Evolutionary conservation across 805 yeast genomes (phyloP).

Genomic region (Starmerella asiatica): DNA sequence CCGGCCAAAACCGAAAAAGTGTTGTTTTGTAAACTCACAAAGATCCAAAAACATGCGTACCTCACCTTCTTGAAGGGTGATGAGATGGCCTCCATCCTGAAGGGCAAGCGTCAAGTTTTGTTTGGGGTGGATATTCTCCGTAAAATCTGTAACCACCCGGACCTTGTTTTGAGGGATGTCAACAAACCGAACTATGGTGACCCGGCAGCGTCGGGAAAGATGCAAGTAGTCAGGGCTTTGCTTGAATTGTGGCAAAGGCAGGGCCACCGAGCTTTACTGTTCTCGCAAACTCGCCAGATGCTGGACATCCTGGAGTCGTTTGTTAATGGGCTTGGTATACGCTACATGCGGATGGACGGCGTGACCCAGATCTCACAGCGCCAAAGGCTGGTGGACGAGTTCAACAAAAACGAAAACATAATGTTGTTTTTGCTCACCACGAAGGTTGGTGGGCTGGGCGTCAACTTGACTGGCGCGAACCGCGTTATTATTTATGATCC

Average conservation of each 20-base stretch:
- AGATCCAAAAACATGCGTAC: constrained; percentile 60
- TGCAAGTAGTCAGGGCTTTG: constrained; percentile 73
- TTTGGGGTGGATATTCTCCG: constrained; percentile 83
- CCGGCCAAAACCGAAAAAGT: constrained; percentile 94
- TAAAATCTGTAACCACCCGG: constrained; percentile 95
- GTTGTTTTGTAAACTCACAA: constrained; percentile 73
- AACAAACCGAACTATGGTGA: constrained; percentile 32
- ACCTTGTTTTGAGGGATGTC: constrained; percentile 43
- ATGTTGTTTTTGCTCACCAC: constrained; percentile 75
- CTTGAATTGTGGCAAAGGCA: constrained; percentile 63
- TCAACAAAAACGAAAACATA: constrained; percentile 47
- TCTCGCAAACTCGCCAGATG: constrained; percentile 92
- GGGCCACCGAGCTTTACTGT: constrained; percentile 67
- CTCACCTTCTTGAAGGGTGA: constrained; percentile 60
- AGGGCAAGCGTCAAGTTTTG: constrained; percentile 67
- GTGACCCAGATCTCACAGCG: constrained; percentile 66
- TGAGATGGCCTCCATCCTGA: constrained; percentile 56
- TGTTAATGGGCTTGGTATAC: constrained; percentile 33
- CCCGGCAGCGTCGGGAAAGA: constrained; percentile 58
- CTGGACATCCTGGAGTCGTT: constrained; percentile 69
- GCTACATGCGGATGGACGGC: constrained; percentile 85
- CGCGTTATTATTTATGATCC: constrained; percentile 91
- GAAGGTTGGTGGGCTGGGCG: constrained; percentile 91
- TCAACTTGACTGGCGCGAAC: constrained; percentile 88
- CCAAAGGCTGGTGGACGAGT: constrained; percentile 67